Base-by-base conservation (phyloP, 805 yeast species). In the Metschnikowia bowlesiae region DNA sequence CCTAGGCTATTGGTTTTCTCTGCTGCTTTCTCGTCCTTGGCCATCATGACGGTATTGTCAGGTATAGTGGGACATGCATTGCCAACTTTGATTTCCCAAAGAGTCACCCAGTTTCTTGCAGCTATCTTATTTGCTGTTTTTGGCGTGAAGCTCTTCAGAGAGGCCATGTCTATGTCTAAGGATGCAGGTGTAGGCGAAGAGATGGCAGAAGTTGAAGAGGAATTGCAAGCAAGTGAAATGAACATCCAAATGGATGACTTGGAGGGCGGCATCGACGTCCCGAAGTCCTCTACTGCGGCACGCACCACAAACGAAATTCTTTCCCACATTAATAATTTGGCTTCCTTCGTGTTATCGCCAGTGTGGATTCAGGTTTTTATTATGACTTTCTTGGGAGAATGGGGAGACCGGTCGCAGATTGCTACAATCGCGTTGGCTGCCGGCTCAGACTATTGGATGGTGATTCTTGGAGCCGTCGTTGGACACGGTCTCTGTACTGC, bases 391-490 rank as follows among this genome's bases (percentile, higher is more conserved):
- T 73, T 94, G 45, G 99, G 97, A 53, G 99, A 94, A 72, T 90
- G 98, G 96, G 99, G 99, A 46, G 99, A 94, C 69, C 83, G 99
- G 62, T 90, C 97, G 10, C 99, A 94, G 72, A 89, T 94, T 49
- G 96, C 97, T 40, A 94, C 97, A 33, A 90, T 94, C 61, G 98
- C 98, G 38, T 87, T 94, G 95, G 97, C 98, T 47, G 96, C 99
- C 1, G 97, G 97, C 37, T 84, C 89, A 40, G 87, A 90, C 67
- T 94, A 89, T 70, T 84, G 94, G 91, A 76, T 77, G 58, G 96
- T 91, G 37, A 89, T 92, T 43, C 58, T 84, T 43, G 99, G 99
- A 53, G 96, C 96, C 18, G 81, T 89, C 36, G 67, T 85, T 39
- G 99, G 99, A 33, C 99, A 94, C 68, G 83, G 85, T 8, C 43